Evolutionary conservation across 1,284 basidiomycete species (phyloP), one percentile per base, ranked within the genome.

Genomic region (Sanghuangporus baumii): DNA sequence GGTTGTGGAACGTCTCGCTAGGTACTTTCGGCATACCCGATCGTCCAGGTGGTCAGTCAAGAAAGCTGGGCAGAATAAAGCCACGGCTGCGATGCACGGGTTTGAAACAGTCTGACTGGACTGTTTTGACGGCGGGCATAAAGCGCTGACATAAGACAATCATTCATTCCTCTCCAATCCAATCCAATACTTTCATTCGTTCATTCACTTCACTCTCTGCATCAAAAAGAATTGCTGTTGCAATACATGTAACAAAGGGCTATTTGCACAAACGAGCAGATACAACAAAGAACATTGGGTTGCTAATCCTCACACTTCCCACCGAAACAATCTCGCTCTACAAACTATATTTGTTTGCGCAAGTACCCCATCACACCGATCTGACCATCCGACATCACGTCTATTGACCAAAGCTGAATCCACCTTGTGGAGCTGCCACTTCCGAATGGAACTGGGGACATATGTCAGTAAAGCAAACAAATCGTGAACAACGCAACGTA

Each of bases 361-460:
- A 46, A 46, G 20, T 18, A 46, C 7, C 23, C 20, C 43, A n/a
- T 46, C 43, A n/a, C 60, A 57, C 18, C 47, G 50, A 8, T 38
- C 7, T 26, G n/a, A 11, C 60, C 37, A 18, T 57, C 46, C 14
- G 18, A 16, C 31, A 31, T 36, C 52, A n/a, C 6, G 56, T 63
- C 70, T 67, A 76, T 73, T 77, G 75, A 65, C 85, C 93, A 72
- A 98, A 98, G 74, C 86, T 93, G 85, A 98, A 98, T 26, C 96
- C 95, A 66, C 95, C 95, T 74, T 94, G 91, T 66, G 96, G 94
- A 48, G 91, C 93, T 69, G 82, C 84, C 68, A 93, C 86, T 73
- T 89, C 84, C 50, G 87, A 82, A 71, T 91, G 86, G 82, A 93
- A 93, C 90, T 93, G 62, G 59, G 52, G 47, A 59, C 46, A 62